phyloP scores from a whole-genome alignment of 495 filamentous ascomycete genomes.

The Penicillium manginii region DNA sequence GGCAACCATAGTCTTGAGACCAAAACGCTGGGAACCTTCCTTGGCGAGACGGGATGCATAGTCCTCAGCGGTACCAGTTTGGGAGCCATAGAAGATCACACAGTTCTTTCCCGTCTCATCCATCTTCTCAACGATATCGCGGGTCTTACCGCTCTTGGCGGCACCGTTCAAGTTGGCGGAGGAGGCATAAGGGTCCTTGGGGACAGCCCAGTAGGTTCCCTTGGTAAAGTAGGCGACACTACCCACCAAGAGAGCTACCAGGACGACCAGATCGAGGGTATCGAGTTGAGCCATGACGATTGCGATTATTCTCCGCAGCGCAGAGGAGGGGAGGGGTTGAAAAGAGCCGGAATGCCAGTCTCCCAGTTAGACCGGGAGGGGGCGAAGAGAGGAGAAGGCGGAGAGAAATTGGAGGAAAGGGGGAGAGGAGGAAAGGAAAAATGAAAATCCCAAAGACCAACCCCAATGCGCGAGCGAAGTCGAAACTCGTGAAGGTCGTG shows the following conservation, averaged over 20 bases:
- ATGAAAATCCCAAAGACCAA: not conserved
- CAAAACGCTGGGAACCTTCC: slow-evolving; percentile 94
- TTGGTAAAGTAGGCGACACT: slow-evolving; percentile 97
- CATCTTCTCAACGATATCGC: slow-evolving; percentile 94
- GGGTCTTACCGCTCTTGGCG: slow-evolving; percentile 80
- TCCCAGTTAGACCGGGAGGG: not conserved
- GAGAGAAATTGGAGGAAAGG: slow-evolving; percentile 6
- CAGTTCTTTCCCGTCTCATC: slow-evolving; percentile 95
- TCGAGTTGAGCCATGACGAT: slow-evolving; percentile 89
- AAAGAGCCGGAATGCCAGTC: not conserved
- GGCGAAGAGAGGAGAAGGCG: not conserved
- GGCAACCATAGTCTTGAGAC: slow-evolving; percentile 97
- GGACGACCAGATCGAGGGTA: slow-evolving; percentile 90
- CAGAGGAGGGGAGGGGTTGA: slow-evolving; percentile 5
- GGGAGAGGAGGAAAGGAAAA: slow-evolving; percentile 12
- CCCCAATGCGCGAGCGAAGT: not conserved
- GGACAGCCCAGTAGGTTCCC: slow-evolving; percentile 81
- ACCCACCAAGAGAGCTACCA: slow-evolving; percentile 79
- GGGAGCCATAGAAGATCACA: slow-evolving; percentile 97
- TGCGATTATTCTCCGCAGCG: slow-evolving; percentile 6
- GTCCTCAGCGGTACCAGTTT: slow-evolving; percentile 98
- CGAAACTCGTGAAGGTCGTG: no score
- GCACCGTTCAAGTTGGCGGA: slow-evolving; percentile 69
- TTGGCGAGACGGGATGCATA: slow-evolving; percentile 98
- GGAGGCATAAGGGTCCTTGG: slow-evolving; percentile 85